Percentiles rank a stretch among this genome's conserved stretches.
These are phyloP conservation scores for Gossypium laxum DNA, from an alignment of 441 rosid species.

Conservation along the genomic window DNA sequence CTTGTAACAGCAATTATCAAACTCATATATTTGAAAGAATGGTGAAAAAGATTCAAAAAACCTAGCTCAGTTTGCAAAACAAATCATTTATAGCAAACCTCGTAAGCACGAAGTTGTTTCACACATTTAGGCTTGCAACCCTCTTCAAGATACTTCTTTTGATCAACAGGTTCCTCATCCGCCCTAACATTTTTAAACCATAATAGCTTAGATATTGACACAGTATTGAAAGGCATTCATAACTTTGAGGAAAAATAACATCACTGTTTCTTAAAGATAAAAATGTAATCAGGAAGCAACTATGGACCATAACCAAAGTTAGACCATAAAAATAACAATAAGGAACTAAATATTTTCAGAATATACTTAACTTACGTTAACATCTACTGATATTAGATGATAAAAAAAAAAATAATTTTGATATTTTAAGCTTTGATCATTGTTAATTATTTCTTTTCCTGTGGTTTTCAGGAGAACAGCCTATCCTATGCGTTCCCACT, in stretches of 20 bases:
- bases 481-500: neutral
- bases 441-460: neutral
- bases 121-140: slow-evolving; percentile 63
- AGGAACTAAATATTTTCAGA: neutral
- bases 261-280: neutral
- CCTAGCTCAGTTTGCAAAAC: neutral
- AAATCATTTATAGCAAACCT: slow-evolving; percentile 27
- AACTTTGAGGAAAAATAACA: neutral
- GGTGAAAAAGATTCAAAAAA: neutral
- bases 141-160: slow-evolving; percentile 52
- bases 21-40: neutral
- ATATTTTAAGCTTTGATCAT: neutral
- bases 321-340: neutral
- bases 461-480: neutral
- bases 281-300: neutral
- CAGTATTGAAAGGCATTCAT: neutral
- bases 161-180: slow-evolving; percentile 60
- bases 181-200: slow-evolving; percentile 34
- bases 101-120: slow-evolving; percentile 43
- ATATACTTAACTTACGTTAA: neutral
- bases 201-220: neutral
- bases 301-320: neutral
- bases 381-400: neutral
- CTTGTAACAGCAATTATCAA: neutral
- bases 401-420: neutral